Percentiles rank a stretch among this genome's conserved stretches.
These are phyloP conservation scores for Phytophthora syringae DNA, from an alignment of 352 stramenopile genomes.

Conservation along the genomic window DNA sequence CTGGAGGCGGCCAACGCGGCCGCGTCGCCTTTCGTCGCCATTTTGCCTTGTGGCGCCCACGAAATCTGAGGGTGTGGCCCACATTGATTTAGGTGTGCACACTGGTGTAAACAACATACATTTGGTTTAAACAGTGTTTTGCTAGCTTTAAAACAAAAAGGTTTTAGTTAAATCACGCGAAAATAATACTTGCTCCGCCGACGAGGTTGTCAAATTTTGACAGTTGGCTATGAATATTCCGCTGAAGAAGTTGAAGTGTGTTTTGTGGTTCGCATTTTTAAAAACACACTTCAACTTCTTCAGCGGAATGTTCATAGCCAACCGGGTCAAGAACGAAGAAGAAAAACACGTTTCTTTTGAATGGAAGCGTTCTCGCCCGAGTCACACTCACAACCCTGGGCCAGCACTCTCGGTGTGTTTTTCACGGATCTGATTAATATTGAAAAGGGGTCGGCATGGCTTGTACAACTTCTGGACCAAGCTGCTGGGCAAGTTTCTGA, in stretches of 20 bases:
- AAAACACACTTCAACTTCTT: conserved; percentile 10
- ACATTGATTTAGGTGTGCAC: too few species aligned
- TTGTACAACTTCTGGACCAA: conserved; percentile 4
- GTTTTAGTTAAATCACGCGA: too few species aligned
- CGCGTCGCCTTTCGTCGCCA: conserved; percentile 33
- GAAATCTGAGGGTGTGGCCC: too few species aligned
- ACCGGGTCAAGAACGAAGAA: neutral
- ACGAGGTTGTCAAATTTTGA: too few species aligned
- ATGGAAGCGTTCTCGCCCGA: neutral
- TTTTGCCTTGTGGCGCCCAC: conserved; percentile 23
- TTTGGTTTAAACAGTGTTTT: too few species aligned
- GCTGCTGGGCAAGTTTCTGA: neutral
- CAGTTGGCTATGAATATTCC: neutral
- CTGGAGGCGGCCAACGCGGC: conserved; percentile 42
- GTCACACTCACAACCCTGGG: neutral
- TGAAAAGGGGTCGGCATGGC: neutral
- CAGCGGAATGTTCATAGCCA: neutral
- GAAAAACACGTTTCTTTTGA: conserved; percentile 1
- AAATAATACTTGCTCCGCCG: too few species aligned
- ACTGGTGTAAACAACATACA: neutral
- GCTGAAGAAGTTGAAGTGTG: conserved; percentile 8
- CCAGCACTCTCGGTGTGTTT: neutral
- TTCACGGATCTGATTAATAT: neutral
- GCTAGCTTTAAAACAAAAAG: too few species aligned
- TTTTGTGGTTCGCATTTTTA: too few species aligned